phyloP scores from a whole-genome alignment of 495 filamentous ascomycete genomes.

The Aspergillus diversus region DNA sequence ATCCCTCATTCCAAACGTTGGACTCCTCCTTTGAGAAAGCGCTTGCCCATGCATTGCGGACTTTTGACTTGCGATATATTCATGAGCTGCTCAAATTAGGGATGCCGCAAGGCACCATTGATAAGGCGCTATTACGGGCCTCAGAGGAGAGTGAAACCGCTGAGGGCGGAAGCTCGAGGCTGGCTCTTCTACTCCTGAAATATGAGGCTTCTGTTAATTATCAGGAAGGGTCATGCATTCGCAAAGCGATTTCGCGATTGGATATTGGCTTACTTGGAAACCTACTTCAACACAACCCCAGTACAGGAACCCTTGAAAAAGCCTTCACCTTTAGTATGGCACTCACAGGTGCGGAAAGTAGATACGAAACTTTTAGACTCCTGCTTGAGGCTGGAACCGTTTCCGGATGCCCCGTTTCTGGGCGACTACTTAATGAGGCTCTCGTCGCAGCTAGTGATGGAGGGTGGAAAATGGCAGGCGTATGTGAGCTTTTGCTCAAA shows the following conservation, averaged over 20 bases:
- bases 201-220: conserved; percentile 18
- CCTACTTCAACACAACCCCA: conserved; percentile 12
- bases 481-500: conserved; percentile 14
- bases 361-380: conserved; percentile 8
- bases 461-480: conserved; percentile 14
- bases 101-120: conserved; percentile 7
- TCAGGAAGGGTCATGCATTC: conserved; percentile 13
- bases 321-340: conserved; percentile 13
- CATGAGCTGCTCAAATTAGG: conserved; percentile 1
- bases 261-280: conserved; percentile 10
- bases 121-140: conserved; percentile 12
- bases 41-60: not conserved
- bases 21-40: conserved; percentile 18
- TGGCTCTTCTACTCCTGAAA: conserved; percentile 8
- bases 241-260: conserved; percentile 8
- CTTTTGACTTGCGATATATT: conserved; percentile 9
- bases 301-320: conserved; percentile 6
- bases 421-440: conserved; percentile 15
- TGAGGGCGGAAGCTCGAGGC: conserved; percentile 1
- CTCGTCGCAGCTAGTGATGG: conserved; percentile 7
- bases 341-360: not conserved
- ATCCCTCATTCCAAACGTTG: conserved; percentile 10
- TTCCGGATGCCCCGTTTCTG: conserved; percentile 1
- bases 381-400: conserved; percentile 11
- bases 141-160: not conserved